phyloP scores from a whole-genome alignment of 2,329 filamentous ascomycete genomes.

The Stagonosporopsis cucurbitacearum region DNA sequence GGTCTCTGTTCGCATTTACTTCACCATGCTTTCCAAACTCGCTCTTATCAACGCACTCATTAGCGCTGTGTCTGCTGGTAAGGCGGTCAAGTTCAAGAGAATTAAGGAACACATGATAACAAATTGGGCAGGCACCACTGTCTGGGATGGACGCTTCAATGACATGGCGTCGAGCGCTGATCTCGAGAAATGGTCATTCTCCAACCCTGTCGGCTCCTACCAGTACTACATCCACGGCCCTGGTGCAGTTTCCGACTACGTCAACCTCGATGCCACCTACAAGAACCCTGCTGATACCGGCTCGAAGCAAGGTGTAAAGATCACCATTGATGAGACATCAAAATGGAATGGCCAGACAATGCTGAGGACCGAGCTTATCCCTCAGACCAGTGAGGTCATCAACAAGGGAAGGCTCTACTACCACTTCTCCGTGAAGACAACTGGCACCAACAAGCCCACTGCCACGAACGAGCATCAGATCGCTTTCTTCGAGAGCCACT shows the following conservation, averaged over 20 bases:
- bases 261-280: constrained; percentile 69
- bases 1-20: constrained; percentile 30
- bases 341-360: constrained; percentile 75
- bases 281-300: constrained; percentile 70
- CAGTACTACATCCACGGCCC: constrained; percentile 79
- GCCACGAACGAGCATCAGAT: constrained; percentile 71
- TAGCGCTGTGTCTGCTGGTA: constrained; percentile 44
- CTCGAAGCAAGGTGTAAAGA: constrained; percentile 69
- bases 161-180: constrained; percentile 62
- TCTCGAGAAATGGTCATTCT: constrained; percentile 68
- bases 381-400: constrained; percentile 70
- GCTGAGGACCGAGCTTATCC: constrained; percentile 76
- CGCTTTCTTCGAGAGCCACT: constrained; percentile 71
- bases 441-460: constrained; percentile 64
- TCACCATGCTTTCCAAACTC: constrained; percentile 42
- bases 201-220: constrained; percentile 71
- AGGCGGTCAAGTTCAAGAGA: background rate
- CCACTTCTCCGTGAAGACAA: constrained; percentile 72
- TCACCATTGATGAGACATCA: constrained; percentile 69
- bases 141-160: constrained; percentile 73
- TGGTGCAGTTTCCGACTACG: constrained; percentile 63
- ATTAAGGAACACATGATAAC: background rate
- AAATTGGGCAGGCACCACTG: constrained; percentile 50
- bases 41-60: constrained; percentile 41
- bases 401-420: constrained; percentile 71